Percentiles rank a stretch among this genome's conserved stretches.
Evolutionary conservation across 1,139 yeast genomes (phyloP).

Genomic region (Suhomyces wounanorum): DNA sequence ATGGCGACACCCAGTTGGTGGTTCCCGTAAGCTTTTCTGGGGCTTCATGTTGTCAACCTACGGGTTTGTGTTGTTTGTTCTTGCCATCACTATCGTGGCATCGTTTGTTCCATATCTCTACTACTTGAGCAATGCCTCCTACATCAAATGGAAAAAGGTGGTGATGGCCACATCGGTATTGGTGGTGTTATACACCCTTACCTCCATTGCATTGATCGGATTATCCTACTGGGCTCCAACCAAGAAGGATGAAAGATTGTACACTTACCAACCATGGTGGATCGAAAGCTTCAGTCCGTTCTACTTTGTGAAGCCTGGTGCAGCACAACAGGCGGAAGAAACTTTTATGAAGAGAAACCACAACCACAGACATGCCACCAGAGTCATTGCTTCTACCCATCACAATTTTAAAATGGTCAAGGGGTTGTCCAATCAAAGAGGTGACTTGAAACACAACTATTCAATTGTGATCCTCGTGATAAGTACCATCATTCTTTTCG

Average conservation of each 20-base stretch:
- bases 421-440: conserved; percentile 47
- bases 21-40: conserved; percentile 59
- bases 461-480: conserved; percentile 50
- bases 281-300: conserved; percentile 60
- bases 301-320: conserved; percentile 55
- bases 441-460: conserved; percentile 50
- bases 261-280: conserved; percentile 81
- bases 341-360: conserved; percentile 52
- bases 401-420: conserved; percentile 46
- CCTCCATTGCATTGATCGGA: conserved; percentile 52
- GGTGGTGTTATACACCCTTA: conserved; percentile 57
- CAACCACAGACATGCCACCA: conserved; percentile 52
- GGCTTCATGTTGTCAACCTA: conserved; percentile 53
- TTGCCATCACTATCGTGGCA: conserved; percentile 69
- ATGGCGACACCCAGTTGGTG: conserved; percentile 82
- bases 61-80: conserved; percentile 55
- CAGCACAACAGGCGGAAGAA: conserved; percentile 51
- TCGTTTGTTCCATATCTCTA: conserved; percentile 65
- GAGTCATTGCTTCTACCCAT: conserved; percentile 51
- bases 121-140: conserved; percentile 49
- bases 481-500: conserved; percentile 55
- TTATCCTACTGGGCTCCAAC: conserved; percentile 63
- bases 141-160: conserved; percentile 55
- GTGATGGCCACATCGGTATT: conserved; percentile 59
- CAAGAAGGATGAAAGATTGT: conserved; percentile 50